Evolutionary conservation across 164 flowering plant genomes (phyloP), one percentile per base, ranked within the genome.

Genomic region (Hamamelis virginiana): DNA sequence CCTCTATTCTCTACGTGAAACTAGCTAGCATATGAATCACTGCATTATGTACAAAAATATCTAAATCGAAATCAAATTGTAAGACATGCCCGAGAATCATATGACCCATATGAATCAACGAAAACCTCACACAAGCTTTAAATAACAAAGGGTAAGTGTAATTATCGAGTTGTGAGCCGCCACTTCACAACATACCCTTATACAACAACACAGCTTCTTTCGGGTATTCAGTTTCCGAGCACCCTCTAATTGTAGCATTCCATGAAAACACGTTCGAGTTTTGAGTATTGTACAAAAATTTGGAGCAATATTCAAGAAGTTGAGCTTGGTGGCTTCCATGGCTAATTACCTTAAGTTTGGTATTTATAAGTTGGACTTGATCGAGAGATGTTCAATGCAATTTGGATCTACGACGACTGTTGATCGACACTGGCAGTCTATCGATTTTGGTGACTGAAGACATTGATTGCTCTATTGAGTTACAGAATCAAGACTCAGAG

Each of bases 271-370:
- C 64, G 65, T 78, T 81, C 3, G 85, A 81, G 71, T 77, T 78
- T 6, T 62, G 67, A 27, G 66, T 53, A 59, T 66, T 53, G n/a
- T 18, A 19, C 70, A 90, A 21, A 48, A 88, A 72, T 38, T 51
- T 76, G 23, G 62, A 55, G 52, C 83, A 79, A 45, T 86, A 83
- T 25, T 61, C 70, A 23, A 81, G 86, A 72, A 90, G 63, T 87
- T 91, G 26, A 90, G 90, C 65, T 76, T 88, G 83, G 80, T 90
- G 4, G 96, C 90, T 11, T 88, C 91, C 46, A 84, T 90, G 83
- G 90, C 93, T 21, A 90, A 90, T 68, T 80, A 86, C 47, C 80
- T 90, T 5, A 84, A 78, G 62, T 88, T 81, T 50, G 85, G 84
- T 72, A 74, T 87, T 6, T 90, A 85, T 60, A 90, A 87, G 21